Evolutionary conservation across 2,329 filamentous ascomycete species (phyloP), one percentile per base, ranked within the genome.

Genomic region (Myriosclerotinia scirpicola): DNA sequence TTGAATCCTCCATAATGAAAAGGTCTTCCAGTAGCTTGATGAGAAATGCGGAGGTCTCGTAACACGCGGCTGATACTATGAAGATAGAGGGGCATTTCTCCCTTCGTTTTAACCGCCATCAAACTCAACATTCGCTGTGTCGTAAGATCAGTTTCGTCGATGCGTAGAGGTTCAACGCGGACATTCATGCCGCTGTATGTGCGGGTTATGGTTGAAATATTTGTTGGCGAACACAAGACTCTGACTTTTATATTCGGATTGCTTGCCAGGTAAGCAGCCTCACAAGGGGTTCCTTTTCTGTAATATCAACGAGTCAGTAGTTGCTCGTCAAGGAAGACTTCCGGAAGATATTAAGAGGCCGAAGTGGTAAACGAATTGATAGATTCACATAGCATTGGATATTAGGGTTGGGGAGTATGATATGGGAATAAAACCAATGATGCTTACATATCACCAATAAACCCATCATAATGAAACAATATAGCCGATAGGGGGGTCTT

Each of bases 231-330:
- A 0, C 85, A 83, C 0, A 87, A 73, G 0, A 87, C 79, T 1
- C 78, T 78, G 3, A 87, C 82, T 1, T 79, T 78, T 44, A 85
- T 79, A 1, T 77, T 77, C 0, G 75, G 65, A 58, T 75, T 70
- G 0, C 83, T 82, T 44, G 81, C 81, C 0, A 89, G 76, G 67
- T 82, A 84, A 0, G 85, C 84, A 1, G 83, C 85, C 72, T 89
- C 85, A 64, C 85, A 86, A 5, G 73, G 74, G 0, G 71, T 67
- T 1, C 74, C 74, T 9, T 20, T 56, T 5, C 68, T 68, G 40
- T 9, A 46, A 34, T 9, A 46, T 15, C 26, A 44, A n/a, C 9
- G 22, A 58, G 22, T 58, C 12, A 58, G 40, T 4, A 14, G 15
- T 12, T 14, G 15, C 22, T 11, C 4, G 8, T 30, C 38, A 30